These are phyloP conservation scores for Lactarius akahatsu DNA, from an alignment of 768 basidiomycete genomes.

Conservation along the genomic window DNA sequence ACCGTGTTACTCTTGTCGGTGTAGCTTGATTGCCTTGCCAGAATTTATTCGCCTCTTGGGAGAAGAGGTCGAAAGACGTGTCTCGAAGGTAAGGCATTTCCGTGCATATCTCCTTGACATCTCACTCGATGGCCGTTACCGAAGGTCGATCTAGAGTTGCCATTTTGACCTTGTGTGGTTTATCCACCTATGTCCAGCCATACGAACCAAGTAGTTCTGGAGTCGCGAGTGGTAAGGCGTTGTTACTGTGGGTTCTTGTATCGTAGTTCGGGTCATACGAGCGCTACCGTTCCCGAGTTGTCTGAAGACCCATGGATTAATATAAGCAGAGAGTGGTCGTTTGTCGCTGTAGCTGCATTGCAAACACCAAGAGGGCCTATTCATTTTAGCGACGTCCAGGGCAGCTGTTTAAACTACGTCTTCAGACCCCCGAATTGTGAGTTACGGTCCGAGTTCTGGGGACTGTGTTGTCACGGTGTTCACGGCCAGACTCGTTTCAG, in stretches of 20 bases:
- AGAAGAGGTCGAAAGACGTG: conserved; percentile 7
- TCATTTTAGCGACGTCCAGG: too few species aligned
- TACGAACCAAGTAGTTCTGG: neutral
- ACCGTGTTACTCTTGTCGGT: neutral
- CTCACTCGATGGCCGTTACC: neutral
- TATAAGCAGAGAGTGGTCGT: neutral
- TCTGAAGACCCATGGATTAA: neutral
- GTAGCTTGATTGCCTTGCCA: neutral
- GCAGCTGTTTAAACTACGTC: too few species aligned
- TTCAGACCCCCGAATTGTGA: too few species aligned
- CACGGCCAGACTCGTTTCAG: too few species aligned
- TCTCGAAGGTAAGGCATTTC: conserved; percentile 1
- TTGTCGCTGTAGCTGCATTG: too few species aligned
- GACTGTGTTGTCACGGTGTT: too few species aligned
- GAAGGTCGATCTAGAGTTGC: conserved; percentile 5
- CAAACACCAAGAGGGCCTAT: too few species aligned
- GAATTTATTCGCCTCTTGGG: conserved; percentile 8
- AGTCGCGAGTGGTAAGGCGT: neutral
- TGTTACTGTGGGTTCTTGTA: neutral
- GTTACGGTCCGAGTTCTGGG: too few species aligned
- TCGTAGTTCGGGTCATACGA: neutral
- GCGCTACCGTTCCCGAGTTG: neutral
- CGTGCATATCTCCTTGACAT: neutral
- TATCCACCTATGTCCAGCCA: neutral
- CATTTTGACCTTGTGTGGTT: conserved; percentile 1